Evolutionary conservation across 2,329 filamentous ascomycete species (phyloP).

Genomic region (Aphanoascus verrucosus): DNA sequence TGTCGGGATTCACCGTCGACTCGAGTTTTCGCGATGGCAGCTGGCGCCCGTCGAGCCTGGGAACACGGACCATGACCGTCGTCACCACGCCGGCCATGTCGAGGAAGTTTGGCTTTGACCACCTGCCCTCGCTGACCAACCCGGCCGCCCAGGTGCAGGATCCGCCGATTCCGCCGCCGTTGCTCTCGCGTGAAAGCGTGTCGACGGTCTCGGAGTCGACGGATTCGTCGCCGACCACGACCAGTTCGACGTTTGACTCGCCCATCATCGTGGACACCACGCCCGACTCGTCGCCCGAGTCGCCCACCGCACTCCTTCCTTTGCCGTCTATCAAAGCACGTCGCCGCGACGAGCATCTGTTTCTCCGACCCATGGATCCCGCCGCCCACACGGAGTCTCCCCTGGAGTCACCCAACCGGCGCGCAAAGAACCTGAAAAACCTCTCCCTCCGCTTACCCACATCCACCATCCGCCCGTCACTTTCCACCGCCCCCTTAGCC

Average conservation of each 20-base stretch:
- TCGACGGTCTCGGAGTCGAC: constrained; percentile 61
- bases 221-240: constrained; percentile 90
- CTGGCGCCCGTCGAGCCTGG: not conserved
- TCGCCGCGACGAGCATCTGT: not conserved
- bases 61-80: constrained; percentile 10
- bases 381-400: not conserved
- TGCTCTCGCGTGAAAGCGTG: constrained; percentile 35
- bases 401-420: constrained; percentile 27
- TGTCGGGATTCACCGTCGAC: constrained; percentile 4
- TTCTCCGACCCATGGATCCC: not conserved
- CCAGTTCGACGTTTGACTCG: constrained; percentile 83
- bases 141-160: constrained; percentile 5
- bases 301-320: constrained; percentile 63
- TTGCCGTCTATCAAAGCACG: constrained; percentile 30
- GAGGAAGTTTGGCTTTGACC: constrained; percentile 8
- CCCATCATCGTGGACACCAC: constrained; percentile 83
- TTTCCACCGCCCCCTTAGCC: constrained; percentile 40
- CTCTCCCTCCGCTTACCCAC: constrained; percentile 50
- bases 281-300: constrained; percentile 85
- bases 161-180: constrained; percentile 17
- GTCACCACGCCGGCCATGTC: not conserved
- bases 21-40: not conserved
- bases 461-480: constrained; percentile 33
- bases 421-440: constrained; percentile 52
- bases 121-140: constrained; percentile 15